phyloP scores from a whole-genome alignment of 2,329 filamentous ascomycete genomes.

The Periconia sp. region DNA sequence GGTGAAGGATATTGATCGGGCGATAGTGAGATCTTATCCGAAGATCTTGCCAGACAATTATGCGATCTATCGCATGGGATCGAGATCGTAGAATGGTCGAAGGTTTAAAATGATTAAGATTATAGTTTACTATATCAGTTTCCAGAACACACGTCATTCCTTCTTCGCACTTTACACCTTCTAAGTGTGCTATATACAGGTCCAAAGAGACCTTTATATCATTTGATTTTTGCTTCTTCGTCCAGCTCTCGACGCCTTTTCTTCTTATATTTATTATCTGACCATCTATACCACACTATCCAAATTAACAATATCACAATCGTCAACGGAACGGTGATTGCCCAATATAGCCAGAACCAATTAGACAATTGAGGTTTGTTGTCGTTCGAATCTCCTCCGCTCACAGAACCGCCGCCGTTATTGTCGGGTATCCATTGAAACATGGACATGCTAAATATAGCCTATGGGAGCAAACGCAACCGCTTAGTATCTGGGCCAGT shows the following conservation, averaged over 20 bases:
- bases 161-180: no score
- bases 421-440: conserved; percentile 3
- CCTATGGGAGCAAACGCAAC: not conserved
- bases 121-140: not conserved
- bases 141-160: no score
- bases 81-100: not conserved
- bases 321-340: conserved; percentile 8
- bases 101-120: no score
- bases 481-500: not conserved
- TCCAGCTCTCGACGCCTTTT: not conserved
- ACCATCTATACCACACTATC: not conserved
- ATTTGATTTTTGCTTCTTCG: not conserved
- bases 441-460: conserved; percentile 5
- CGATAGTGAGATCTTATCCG: conserved; percentile 31
- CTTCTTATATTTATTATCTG: not conserved
- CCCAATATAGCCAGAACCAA: conserved; percentile 13
- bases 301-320: conserved; percentile 2
- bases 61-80: conserved; percentile 4
- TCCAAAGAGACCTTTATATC: not conserved
- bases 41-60: conserved; percentile 2
- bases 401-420: not conserved
- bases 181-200: no score
- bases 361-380: conserved; percentile 3
- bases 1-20: conserved; percentile 43
- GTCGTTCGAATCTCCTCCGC: not conserved